Conservation (phyloP, 352 stramenopile genomes). For the Phytophthora agathidicida region DNA sequence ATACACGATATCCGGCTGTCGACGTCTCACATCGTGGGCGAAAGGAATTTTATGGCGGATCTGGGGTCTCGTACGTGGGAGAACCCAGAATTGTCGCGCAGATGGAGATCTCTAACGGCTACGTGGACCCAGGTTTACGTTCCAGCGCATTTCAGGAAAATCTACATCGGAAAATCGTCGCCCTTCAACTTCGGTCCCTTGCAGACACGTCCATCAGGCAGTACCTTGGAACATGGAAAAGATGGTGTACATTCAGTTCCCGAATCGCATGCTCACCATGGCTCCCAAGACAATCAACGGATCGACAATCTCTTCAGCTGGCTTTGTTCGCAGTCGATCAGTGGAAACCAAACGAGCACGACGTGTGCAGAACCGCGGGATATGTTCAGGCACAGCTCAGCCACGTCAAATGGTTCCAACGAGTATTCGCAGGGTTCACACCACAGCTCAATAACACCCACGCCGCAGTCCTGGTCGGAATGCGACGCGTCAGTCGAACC, state of each 20-base stretch:
- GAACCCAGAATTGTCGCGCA: background rate
- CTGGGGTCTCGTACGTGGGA: conserved; percentile 4
- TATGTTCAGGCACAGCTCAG: conserved; percentile 23
- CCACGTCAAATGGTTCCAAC: conserved; percentile 27
- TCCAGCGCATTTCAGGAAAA: background rate
- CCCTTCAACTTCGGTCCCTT: conserved; percentile 7
- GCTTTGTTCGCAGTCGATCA: conserved; percentile 17
- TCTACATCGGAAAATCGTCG: background rate
- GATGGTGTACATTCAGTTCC: background rate
- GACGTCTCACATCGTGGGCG: background rate
- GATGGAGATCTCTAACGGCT: conserved; percentile 1
- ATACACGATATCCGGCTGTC: background rate
- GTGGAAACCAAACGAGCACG: background rate
- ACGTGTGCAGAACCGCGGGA: background rate
- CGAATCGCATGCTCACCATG: conserved; percentile 4
- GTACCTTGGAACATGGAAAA: background rate
- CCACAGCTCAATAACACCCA: background rate
- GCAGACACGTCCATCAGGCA: conserved; percentile 1
- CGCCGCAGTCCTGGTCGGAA: conserved; percentile 1
- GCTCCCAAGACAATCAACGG: conserved; percentile 6
- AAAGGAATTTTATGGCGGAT: background rate
- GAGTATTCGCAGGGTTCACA: background rate
- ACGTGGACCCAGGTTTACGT: background rate
- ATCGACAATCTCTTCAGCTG: conserved; percentile 17
- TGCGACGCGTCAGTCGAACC: background rate